Evolutionary conservation across 2,329 filamentous ascomycete species (phyloP), one percentile per base, ranked within the genome.

Genomic region (Fusarium robinianum): DNA sequence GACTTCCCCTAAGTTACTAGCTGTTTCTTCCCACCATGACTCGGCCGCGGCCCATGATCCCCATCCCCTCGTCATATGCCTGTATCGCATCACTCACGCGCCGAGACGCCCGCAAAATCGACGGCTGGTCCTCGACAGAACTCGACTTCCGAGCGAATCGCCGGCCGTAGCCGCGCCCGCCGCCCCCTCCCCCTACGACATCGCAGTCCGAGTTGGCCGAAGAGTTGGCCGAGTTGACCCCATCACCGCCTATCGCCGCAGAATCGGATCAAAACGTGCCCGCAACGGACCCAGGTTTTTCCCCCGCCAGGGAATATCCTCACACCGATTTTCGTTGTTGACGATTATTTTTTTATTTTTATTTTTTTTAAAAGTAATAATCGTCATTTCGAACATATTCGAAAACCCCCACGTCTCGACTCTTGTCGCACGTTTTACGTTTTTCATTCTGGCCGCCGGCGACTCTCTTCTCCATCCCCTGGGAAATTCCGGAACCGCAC

Each of bases 1-100:
- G 32, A 40, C 39, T 55, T 52, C 51, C 51, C 44, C 51, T 53
- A 54, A 54, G 51, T 54, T 54, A 54, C 51, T 54, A 54, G 51
- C 51, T 33, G 26, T 41, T 34, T 41, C n/a, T n/a, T n/a, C 38
- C 26, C 39, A 37, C 33, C 15, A 38, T 38, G 33, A 43, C 41
- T 43, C 41, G 33, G 15, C 6, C 21, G 12, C 24, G 26, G 16
- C 31, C 32, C 41, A 38, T 43, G n/a, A n/a, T n/a, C n/a, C n/a
- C n/a, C n/a, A n/a, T n/a, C n/a, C 21, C 33, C n/a, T 18, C 40
- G n/a, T n/a, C n/a, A n/a, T n/a, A 31, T 43, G 41, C 33, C 19
- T 24, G 33, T 24, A 44, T 39, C 33, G 27, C 41, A 31, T 44
- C 41, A 39, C 18, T 41, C 46, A 39, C 49, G 27, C 40, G 18